phyloP scores from a whole-genome alignment of 495 filamentous ascomycete species.

The Hypoxylon trugodes region DNA sequence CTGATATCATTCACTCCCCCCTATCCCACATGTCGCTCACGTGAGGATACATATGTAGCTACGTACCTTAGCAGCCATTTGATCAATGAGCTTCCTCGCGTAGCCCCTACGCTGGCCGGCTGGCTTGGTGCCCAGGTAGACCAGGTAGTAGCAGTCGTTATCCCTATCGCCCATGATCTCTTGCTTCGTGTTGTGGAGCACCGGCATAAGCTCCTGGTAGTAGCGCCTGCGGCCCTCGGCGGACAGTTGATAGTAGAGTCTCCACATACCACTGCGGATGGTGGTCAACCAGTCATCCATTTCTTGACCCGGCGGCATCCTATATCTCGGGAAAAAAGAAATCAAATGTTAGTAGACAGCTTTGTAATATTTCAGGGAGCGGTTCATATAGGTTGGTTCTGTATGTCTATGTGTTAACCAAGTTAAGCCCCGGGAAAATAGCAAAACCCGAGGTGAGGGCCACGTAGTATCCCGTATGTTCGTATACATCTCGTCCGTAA shows the following conservation, averaged over 20 bases:
- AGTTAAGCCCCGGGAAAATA: constrained; percentile 24
- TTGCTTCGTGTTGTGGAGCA: constrained; percentile 76
- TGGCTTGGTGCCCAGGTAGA: constrained; percentile 79
- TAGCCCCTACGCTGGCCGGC: constrained; percentile 72
- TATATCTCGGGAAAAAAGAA: constrained; percentile 45
- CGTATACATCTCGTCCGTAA: not conserved
- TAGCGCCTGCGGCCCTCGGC: constrained; percentile 74
- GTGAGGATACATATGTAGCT: not conserved
- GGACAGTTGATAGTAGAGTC: constrained; percentile 73
- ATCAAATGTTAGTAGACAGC: constrained; percentile 24
- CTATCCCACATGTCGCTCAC: not conserved
- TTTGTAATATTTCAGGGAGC: not conserved
- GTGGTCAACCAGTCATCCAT: constrained; percentile 76
- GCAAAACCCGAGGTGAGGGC: constrained; percentile 24
- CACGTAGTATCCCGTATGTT: constrained; percentile 10
- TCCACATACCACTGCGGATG: constrained; percentile 76
- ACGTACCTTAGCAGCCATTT: constrained; percentile 68
- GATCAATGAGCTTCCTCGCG: constrained; percentile 70
- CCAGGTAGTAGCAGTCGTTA: constrained; percentile 74
- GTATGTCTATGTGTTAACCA: constrained; percentile 1
- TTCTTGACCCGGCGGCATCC: constrained; percentile 78
- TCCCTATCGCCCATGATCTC: constrained; percentile 70
- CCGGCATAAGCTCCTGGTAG: constrained; percentile 78
- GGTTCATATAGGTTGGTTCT: too few species aligned
- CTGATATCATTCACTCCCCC: not conserved